Conservation (phyloP, 257 asterid genomes). For the Pogostemon cablin region DNA sequence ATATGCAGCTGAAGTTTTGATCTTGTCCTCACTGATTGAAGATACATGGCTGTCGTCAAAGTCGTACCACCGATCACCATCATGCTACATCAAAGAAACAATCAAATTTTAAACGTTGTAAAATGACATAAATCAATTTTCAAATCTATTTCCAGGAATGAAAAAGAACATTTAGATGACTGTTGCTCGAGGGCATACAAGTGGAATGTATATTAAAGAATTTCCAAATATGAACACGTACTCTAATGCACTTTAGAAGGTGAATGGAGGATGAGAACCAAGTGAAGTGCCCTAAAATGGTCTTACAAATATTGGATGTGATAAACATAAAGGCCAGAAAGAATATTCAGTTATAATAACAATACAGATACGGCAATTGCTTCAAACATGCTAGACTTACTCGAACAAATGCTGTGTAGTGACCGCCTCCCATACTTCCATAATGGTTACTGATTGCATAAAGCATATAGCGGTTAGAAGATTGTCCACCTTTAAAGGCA, state of each 20-base stretch:
- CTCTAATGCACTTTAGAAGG: conserved; percentile 1
- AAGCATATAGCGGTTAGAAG: conserved; percentile 68
- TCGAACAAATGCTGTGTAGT: conserved; percentile 83
- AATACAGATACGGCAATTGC: neutral
- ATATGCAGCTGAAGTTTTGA: conserved; percentile 88
- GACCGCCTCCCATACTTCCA: conserved; percentile 96
- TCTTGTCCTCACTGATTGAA: conserved; percentile 71
- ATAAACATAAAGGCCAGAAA: neutral
- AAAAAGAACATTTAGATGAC: too few species aligned
- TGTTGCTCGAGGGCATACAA: too few species aligned
- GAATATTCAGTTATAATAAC: conserved; percentile 7
- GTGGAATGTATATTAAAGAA: too few species aligned
- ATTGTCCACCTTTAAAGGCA: conserved; percentile 54
- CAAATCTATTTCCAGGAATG: neutral
- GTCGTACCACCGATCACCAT: conserved; percentile 83
- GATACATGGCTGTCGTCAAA: conserved; percentile 86
- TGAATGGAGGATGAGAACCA: neutral
- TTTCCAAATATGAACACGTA: neutral
- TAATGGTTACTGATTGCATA: conserved; percentile 90
- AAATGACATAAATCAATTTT: neutral
- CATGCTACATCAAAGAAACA: conserved; percentile 57
- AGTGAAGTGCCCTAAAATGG: neutral
- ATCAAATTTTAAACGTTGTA: conserved; percentile 18
- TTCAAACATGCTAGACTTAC: conserved; percentile 53
- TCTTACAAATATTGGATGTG: neutral